Evolutionary conservation across 2,329 filamentous ascomycete genomes (phyloP).

Genomic region (Phialophora expanda): DNA sequence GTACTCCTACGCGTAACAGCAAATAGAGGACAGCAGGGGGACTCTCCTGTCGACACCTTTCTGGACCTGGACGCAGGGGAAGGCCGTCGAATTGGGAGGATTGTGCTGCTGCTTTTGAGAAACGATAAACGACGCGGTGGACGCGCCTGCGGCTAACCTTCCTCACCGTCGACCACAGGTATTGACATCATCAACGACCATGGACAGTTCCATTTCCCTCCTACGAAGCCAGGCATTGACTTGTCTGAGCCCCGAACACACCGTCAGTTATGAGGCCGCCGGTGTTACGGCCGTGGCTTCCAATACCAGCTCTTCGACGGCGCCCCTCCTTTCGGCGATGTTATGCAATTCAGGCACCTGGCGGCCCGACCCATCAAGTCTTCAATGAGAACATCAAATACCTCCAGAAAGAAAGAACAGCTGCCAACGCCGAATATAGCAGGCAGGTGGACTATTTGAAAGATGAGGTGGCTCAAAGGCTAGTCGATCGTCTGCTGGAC

Average conservation of each 20-base stretch:
- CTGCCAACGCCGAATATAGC: constrained; percentile 70
- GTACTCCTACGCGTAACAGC: neutral
- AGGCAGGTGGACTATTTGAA: constrained; percentile 88
- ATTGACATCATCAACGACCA: constrained; percentile 17
- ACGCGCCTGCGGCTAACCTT: constrained; percentile 16
- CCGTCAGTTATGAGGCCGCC: constrained; percentile 33
- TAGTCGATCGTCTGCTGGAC: constrained; percentile 87
- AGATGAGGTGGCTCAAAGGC: constrained; percentile 82
- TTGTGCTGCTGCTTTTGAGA: neutral
- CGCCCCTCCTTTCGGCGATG: constrained; percentile 41
- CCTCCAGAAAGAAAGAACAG: constrained; percentile 87
- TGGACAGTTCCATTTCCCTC: neutral
- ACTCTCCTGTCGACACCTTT: neutral
- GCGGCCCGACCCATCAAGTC: constrained; percentile 80
- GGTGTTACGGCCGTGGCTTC: constrained; percentile 31
- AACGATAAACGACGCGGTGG: neutral
- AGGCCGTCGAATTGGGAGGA: neutral
- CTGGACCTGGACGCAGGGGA: neutral
- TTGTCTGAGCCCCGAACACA: constrained; percentile 29
- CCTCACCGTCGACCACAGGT: neutral
- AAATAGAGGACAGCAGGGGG: neutral
- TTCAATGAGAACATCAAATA: constrained; percentile 90
- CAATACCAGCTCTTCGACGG: constrained; percentile 30
- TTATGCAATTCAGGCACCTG: constrained; percentile 80
- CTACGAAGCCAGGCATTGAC: constrained; percentile 32